Conservation (phyloP, 495 filamentous ascomycete genomes). For the Coniosporium apollinis region DNA sequence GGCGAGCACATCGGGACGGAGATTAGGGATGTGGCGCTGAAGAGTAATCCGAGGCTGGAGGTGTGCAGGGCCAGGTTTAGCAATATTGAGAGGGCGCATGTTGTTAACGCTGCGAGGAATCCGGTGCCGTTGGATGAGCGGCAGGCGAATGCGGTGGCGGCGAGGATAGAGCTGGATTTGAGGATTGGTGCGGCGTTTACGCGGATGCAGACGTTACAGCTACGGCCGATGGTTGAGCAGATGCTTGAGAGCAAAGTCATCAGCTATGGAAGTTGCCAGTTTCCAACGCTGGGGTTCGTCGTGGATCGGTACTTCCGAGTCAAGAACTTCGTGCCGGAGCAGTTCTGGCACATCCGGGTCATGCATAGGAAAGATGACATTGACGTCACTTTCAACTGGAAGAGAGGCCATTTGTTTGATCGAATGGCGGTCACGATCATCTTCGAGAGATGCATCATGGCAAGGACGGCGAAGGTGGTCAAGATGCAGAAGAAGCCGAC, state of each 20-base stretch:
- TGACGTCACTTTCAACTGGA: slow-evolving; percentile 75
- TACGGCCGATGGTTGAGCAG: slow-evolving; percentile 47
- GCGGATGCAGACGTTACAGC: slow-evolving; percentile 61
- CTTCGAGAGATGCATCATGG: slow-evolving; percentile 65
- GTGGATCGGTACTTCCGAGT: slow-evolving; percentile 90
- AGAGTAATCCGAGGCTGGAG: slow-evolving; percentile 54
- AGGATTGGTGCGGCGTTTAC: slow-evolving; percentile 86
- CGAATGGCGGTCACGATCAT: slow-evolving; percentile 63
- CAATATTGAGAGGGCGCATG: slow-evolving; percentile 91
- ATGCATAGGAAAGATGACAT: slow-evolving; percentile 60
- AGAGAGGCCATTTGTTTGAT: slow-evolving; percentile 71
- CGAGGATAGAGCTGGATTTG: slow-evolving; percentile 82
- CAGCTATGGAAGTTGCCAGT: slow-evolving; percentile 94
- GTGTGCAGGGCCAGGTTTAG: slow-evolving; percentile 82
- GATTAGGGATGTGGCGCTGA: slow-evolving; percentile 62
- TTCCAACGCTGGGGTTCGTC: slow-evolving; percentile 90
- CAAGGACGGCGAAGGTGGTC: slow-evolving; percentile 61
- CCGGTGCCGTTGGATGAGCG: slow-evolving; percentile 66
- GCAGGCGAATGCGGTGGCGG: slow-evolving; percentile 76
- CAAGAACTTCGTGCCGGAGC: slow-evolving; percentile 79
- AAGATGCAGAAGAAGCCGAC: slow-evolving; percentile 82
- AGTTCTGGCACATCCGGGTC: slow-evolving; percentile 84
- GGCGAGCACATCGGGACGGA: slow-evolving; percentile 95
- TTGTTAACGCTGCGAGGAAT: slow-evolving; percentile 64
- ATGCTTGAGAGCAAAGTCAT: slow-evolving; percentile 40